These are phyloP conservation scores for Rhizophora apiculata DNA, from an alignment of 345 rosid genomes.

Conservation along the genomic window DNA sequence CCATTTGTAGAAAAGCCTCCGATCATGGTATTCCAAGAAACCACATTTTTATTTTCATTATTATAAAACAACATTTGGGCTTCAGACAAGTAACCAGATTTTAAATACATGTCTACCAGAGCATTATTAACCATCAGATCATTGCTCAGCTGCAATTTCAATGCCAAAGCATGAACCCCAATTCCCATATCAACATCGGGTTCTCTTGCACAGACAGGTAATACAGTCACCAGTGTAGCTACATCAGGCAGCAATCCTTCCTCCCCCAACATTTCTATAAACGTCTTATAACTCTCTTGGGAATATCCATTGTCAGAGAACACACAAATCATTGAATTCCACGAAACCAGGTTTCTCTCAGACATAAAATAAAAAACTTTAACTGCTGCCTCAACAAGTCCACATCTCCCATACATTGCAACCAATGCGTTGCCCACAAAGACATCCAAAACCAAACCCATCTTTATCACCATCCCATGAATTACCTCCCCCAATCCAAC, in stretches of 20 bases:
- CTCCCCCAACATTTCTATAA: constrained; percentile 43
- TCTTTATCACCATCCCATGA: constrained; percentile 61
- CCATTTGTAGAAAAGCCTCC: constrained; percentile 42
- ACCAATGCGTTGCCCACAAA: constrained; percentile 61
- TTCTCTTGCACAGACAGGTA: constrained; percentile 54
- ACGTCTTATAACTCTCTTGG: constrained; percentile 35
- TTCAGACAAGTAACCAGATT: constrained; percentile 47
- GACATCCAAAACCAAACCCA: constrained; percentile 43
- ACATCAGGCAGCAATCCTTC: constrained; percentile 46
- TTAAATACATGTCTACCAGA: constrained; percentile 57
- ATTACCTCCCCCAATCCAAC: constrained; percentile 39
- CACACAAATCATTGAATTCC: constrained; percentile 59
- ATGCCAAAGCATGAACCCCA: constrained; percentile 51
- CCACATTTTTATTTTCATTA: constrained; percentile 42
- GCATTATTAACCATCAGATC: constrained; percentile 57
- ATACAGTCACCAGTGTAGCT: constrained; percentile 47
- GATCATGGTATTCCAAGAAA: constrained; percentile 65
- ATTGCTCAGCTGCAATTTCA: constrained; percentile 44
- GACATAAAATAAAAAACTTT: constrained; percentile 47
- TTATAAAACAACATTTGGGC: constrained; percentile 43
- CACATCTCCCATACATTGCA: constrained; percentile 53
- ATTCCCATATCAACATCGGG: constrained; percentile 40
- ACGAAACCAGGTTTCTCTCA: constrained; percentile 52
- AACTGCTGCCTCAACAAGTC: constrained; percentile 37
- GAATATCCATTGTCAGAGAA: constrained; percentile 44